Evolutionary conservation across 495 filamentous ascomycete genomes (phyloP), one percentile per base, ranked within the genome.

Genomic region (Annulohypoxylon bovei): DNA sequence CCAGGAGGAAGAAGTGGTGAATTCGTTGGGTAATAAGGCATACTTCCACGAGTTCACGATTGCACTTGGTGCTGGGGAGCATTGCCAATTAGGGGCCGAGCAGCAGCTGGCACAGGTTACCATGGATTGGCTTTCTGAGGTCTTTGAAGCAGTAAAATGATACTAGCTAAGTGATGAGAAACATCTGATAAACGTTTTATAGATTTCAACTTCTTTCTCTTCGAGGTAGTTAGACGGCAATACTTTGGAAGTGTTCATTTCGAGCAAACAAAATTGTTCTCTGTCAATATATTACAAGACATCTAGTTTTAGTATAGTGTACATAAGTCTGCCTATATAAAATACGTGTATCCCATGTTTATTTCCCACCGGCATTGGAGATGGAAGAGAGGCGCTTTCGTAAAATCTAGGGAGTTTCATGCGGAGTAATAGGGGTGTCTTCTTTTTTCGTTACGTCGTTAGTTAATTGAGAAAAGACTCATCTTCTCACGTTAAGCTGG

Each of bases 1-100:
- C 12, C 78, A 82, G 67, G 71, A 77, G 25, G 46, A 72, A 65
- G 3, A 39, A 30, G 70, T 83, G 25, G 66, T 47, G 18, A 71
- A 76, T 1, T 67, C 60, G 14, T 47, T 81, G 20, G 79, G 79
- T 9, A 63, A 72, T 25, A 42, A 42, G 32, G 79, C 73, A 8
- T 75, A 75, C 16, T 65, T 72, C 2, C 33, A 75, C 52, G 37
- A 49, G 8, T 75, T 80, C 47, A 71, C 52, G 32, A 65, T 65
- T 9, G 70, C 50, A 20, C 73, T 70, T 30, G 77, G 74, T 23
- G 61, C 62, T 39, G 62, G 63, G 20, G 53, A 75, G 44, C 65
- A 74, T 49, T 74, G 71, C 39, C 67, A 70, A 30, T 20, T 74
- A 6, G 71, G 71, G 1, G 76, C 71, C 4, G 66, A 63, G 33